Evolutionary conservation across 163 green algal species (phyloP).

Genomic region (Smithsoniella earleae): DNA sequence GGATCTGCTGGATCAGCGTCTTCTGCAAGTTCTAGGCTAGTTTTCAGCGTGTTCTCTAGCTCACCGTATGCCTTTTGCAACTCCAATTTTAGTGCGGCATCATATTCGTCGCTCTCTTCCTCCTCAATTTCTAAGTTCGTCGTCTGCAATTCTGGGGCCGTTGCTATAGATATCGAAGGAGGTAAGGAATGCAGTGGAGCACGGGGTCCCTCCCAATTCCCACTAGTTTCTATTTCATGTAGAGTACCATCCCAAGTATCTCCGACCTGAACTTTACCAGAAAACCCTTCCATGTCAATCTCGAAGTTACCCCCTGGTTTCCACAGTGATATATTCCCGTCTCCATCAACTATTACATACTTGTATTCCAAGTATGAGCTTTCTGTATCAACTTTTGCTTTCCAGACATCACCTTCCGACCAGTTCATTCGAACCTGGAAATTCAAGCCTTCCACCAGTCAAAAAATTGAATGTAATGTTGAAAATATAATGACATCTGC

Average conservation of each 20-base stretch:
- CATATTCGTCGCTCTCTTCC: no score
- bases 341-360: conserved; percentile 6
- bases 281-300: conserved; percentile 23
- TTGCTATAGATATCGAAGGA: background rate
- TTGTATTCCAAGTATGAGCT: conserved; percentile 9
- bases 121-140: no score
- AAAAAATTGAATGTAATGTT: no score
- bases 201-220: conserved; percentile 2
- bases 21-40: conserved; percentile 10
- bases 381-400: background rate
- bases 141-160: background rate
- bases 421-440: conserved; percentile 22
- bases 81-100: background rate
- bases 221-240: conserved; percentile 26
- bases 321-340: conserved; percentile 7
- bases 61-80: conserved; percentile 16
- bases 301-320: conserved; percentile 28
- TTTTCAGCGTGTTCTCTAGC: background rate
- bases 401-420: conserved; percentile 21
- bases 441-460: no score
- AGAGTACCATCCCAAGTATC: conserved; percentile 26
- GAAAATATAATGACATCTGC: no score
- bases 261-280: conserved; percentile 10
- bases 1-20: conserved; percentile 12
- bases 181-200: no score